Evolutionary conservation across 2,329 filamentous ascomycete species (phyloP).

Genomic region (Colletotrichum siamense): DNA sequence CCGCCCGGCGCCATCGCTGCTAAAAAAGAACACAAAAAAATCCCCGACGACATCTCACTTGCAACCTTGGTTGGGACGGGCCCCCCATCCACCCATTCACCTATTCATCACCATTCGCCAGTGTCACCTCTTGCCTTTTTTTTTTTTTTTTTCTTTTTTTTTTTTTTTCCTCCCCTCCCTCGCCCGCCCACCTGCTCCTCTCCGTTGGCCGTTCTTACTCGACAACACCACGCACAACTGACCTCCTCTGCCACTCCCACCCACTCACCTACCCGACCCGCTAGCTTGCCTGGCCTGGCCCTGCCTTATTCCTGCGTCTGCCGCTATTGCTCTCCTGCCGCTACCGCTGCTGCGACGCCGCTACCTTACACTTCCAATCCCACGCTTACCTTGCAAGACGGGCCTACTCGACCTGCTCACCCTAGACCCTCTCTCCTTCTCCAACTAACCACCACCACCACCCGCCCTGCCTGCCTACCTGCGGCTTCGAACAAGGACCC

Average conservation of each 20-base stretch:
- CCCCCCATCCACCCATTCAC: not conserved
- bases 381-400: not conserved
- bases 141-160: not conserved
- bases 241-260: not conserved
- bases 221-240: not conserved
- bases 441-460: not conserved
- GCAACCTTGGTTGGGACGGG: constrained; percentile 13
- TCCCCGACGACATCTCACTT: constrained; percentile 21
- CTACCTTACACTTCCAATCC: not conserved
- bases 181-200: not conserved
- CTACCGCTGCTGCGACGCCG: not conserved
- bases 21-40: constrained; percentile 14
- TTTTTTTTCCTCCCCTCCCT: not conserved
- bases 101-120: not conserved
- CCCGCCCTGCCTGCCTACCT: not conserved
- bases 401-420: not conserved
- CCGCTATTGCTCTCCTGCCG: not conserved
- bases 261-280: not conserved
- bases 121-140: not conserved
- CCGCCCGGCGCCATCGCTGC: constrained; percentile 13
- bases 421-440: not conserved
- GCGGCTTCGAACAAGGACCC: not conserved
- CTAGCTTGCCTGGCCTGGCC: not conserved
- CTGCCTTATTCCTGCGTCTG: not conserved
- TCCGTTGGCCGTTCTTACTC: not conserved